phyloP scores from a whole-genome alignment of 306 rosid species.

The Quillaja saponaria region DNA sequence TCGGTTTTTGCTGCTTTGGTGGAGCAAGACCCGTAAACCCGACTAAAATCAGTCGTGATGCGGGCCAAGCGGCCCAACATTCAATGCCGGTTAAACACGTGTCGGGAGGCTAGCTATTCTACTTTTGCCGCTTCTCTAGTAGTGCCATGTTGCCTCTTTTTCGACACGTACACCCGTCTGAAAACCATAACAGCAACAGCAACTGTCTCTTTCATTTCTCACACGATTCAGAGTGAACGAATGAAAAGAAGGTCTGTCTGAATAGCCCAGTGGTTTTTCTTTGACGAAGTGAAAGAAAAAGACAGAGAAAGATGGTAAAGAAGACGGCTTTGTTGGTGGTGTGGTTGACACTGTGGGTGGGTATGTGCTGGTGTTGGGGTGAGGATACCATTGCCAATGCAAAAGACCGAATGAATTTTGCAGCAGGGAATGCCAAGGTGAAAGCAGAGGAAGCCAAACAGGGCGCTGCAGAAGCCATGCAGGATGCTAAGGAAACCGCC shows the following conservation, averaged over 20 bases:
- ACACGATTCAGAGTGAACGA: not conserved
- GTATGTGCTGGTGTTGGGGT: constrained; percentile 26
- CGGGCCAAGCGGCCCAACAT: constrained; percentile 25
- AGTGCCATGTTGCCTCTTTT: constrained; percentile 47
- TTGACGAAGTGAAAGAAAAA: not conserved
- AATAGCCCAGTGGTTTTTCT: not conserved
- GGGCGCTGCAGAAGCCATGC: not conserved
- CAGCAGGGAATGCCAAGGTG: not conserved
- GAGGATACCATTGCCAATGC: constrained; percentile 28
- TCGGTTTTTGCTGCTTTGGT: not conserved
- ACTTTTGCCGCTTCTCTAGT: constrained; percentile 12
- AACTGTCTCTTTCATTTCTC: constrained; percentile 16
- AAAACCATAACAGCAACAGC: not conserved
- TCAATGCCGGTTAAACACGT: constrained; percentile 40
- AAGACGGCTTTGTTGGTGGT: constrained; percentile 40
- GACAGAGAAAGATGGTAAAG: not conserved
- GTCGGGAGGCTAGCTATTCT: constrained; percentile 4
- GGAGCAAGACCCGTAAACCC: constrained; percentile 27
- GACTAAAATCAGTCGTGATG: constrained; percentile 2
- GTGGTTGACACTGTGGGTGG: constrained; percentile 30
- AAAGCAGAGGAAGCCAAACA: constrained; percentile 23
- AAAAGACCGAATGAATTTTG: constrained; percentile 7
- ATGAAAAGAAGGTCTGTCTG: not conserved
- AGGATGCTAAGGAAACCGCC: constrained; percentile 19
- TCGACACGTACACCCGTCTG: constrained; percentile 44